These are phyloP conservation scores for Trichothecium sympodiale DNA, from an alignment of 2,329 filamentous ascomycete species.

Conservation along the genomic window DNA sequence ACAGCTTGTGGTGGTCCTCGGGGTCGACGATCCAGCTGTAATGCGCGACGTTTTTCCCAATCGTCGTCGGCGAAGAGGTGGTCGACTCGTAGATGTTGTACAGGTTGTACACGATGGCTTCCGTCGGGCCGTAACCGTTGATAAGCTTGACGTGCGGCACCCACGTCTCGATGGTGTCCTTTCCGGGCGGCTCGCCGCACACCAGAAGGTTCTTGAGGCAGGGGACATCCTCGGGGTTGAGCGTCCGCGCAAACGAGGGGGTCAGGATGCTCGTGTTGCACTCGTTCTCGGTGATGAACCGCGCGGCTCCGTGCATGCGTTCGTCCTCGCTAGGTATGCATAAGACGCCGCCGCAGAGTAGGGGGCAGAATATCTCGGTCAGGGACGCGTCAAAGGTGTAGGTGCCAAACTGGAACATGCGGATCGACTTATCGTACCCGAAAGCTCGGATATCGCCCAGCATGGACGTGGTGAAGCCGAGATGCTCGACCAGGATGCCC, in stretches of 20 bases:
- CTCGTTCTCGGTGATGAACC: conserved; percentile 47
- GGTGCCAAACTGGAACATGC: conserved; percentile 70
- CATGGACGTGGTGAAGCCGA: conserved; percentile 4
- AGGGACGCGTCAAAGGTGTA: conserved; percentile 81
- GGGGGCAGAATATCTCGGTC: conserved; percentile 82
- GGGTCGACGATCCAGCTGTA: conserved; percentile 6
- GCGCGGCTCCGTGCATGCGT: conserved; percentile 55
- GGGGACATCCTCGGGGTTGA: neutral
- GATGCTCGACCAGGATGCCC: conserved; percentile 10
- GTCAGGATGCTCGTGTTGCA: neutral
- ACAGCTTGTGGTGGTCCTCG: conserved; percentile 3
- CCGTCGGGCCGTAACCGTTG: conserved; percentile 5
- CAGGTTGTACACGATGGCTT: conserved; percentile 4
- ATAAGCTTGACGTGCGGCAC: conserved; percentile 2
- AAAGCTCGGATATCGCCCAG: conserved; percentile 68
- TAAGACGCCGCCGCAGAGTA: conserved; percentile 65
- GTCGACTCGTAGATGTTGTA: conserved; percentile 1
- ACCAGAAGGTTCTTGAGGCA: conserved; percentile 2
- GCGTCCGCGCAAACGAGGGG: neutral
- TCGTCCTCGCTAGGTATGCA: conserved; percentile 65
- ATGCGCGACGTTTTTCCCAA: conserved; percentile 5
- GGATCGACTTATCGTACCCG: conserved; percentile 47
- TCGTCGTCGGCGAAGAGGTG: neutral
- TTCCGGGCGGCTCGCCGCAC: conserved; percentile 4
- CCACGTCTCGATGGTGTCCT: conserved; percentile 5